Evolutionary conservation across 331 rosid species (phyloP), one percentile per base, ranked within the genome.

Genomic region (Prunus yedoensis): DNA sequence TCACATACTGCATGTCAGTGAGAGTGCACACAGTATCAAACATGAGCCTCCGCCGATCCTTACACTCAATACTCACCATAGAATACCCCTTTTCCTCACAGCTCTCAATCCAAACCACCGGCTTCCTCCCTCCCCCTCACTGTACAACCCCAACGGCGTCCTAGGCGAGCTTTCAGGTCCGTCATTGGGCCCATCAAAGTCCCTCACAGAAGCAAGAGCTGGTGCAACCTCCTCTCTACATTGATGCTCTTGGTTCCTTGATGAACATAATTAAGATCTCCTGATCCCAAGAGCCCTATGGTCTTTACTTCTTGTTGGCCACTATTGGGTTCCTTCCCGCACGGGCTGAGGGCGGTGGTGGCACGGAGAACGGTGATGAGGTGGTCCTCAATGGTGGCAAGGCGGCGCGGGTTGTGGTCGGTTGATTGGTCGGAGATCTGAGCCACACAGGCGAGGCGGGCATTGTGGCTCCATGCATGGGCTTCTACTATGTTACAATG

Each of bases 381-480:
- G 58, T 82, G 91, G 53, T 66, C 96, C 56, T 91, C 88, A 0
- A 83, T 87, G 43, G 74, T 51, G 15, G 91, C 79, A 0, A 91
- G 78, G 65, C 91, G 91, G 20, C 15, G 4, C 8, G 94, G 89
- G 23, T 89, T 93, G 3, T 82, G 78, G 56, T 77, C 82, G 0
- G 93, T 78, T 49, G 91, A 89, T 68, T 88, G 84, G 8, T 91
- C 97, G 0, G 90, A 85, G 57, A 91, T 86, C 56, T 89, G 84
- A 10, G 87, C 95, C 2, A 91, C 84, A 46, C 91, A 89, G 4
- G 97, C 93, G 5, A 88, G 69, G 5, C 91, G 64, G 8, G 84
- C 87, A 11, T 91, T 91, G 73, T 91, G 97, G 54, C 87, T 91
- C 97, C 97, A 91, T 4, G 88, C 85, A 53, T 91, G 93, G 27